Conservation (phyloP, 148 eudicot genomes). For the Cornus controversa region DNA sequence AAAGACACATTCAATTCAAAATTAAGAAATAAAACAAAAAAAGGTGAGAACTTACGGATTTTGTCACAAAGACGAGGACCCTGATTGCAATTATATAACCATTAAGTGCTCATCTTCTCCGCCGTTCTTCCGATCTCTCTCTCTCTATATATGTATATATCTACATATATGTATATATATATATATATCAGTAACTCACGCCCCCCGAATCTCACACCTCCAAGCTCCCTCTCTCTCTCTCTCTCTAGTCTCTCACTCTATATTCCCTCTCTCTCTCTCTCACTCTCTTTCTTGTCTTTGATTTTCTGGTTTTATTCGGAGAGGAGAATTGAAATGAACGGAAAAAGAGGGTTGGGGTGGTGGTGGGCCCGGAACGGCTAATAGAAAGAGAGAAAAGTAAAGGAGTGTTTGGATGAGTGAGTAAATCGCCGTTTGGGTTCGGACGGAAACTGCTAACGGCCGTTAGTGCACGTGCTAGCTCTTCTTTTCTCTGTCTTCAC, state of each 20-base stretch:
- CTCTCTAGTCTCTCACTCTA: background rate
- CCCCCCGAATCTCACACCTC: background rate
- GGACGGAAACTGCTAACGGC: background rate
- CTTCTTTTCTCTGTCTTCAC: background rate
- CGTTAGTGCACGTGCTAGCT: slow-evolving; percentile 8
- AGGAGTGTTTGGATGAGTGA: background rate
- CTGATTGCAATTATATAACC: background rate
- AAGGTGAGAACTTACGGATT: slow-evolving; percentile 7
- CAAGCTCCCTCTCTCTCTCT: background rate
- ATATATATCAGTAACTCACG: background rate
- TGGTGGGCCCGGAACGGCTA: slow-evolving; percentile 11
- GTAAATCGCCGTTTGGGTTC: background rate
- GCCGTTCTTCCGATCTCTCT: background rate
- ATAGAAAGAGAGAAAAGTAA: too few relatives aligned
- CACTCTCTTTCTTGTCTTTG: background rate
- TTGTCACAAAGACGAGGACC: background rate
- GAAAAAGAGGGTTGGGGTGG: background rate
- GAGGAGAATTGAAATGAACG: background rate
- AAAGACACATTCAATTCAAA: background rate
- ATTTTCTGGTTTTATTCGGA: slow-evolving; percentile 1
- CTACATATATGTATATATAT: too few relatives aligned
- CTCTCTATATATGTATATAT: background rate
- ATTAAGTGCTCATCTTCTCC: background rate
- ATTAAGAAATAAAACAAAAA: background rate
- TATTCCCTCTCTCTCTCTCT: slow-evolving; percentile 1